A percentile compares a stretch with the other conserved stretches of the same genome.
Evolutionary conservation across 176 grass and related monocot species (phyloP).

Genomic region (Triticum monococcum): DNA sequence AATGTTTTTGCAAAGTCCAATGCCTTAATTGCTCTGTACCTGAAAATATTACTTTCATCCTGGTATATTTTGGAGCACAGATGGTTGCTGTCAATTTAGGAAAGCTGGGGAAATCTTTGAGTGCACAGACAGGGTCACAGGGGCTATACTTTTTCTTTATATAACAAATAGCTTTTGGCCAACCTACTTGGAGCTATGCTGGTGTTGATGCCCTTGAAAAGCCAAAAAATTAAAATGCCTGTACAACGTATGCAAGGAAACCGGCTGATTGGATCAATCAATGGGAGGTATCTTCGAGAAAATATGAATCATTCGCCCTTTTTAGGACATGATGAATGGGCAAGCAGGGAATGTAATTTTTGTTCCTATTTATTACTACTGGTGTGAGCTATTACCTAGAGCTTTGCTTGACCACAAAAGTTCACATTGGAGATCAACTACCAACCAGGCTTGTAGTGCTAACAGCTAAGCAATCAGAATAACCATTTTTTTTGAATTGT

Average conservation of each 20-base stretch:
- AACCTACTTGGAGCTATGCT: constrained; percentile 86
- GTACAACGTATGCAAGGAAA: background rate
- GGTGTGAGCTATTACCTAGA: background rate
- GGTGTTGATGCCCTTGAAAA: constrained; percentile 35
- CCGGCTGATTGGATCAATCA: background rate
- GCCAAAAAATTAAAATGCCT: background rate
- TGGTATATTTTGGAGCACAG: too few species aligned
- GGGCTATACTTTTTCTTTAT: too few species aligned
- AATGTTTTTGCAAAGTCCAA: too few species aligned
- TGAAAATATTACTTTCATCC: too few species aligned
- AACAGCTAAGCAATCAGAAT: background rate
- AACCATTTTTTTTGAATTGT: too few species aligned
- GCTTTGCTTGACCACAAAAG: background rate
- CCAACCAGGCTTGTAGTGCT: background rate
- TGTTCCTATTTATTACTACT: background rate
- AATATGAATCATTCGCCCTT: background rate
- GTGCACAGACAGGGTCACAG: too few species aligned
- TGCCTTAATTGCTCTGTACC: too few species aligned
- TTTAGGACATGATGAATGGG: background rate
- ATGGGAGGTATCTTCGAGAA: background rate
- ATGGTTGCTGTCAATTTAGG: too few species aligned
- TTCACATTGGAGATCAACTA: background rate
- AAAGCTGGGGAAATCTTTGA: too few species aligned
- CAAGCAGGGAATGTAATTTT: background rate
- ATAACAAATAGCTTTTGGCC: constrained; percentile 52